Evolutionary conservation across 2,329 filamentous ascomycete genomes (phyloP), one percentile per base, ranked within the genome.

Genomic region (Tolypocladium tropicale): DNA sequence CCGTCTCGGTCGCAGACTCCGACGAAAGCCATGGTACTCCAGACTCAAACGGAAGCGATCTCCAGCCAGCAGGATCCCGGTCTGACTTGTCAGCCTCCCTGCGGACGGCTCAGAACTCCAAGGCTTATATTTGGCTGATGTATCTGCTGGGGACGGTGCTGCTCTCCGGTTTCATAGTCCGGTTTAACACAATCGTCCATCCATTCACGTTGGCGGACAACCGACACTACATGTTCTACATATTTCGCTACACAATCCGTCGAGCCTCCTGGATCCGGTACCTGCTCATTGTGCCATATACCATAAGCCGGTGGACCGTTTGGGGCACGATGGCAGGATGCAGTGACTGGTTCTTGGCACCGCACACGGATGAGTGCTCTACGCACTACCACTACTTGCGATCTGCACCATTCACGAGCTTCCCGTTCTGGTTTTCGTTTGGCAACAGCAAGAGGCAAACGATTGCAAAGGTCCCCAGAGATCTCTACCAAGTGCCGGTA

Each of bases 191-290:
- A 36, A 87, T 96, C 60, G 82, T 97, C 48, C 94, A 99, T 67
- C 93, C 94, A 0, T 99, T 97, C 68, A 96, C 92, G 0, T 80
- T 97, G 1, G 94, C 94, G 36, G 94, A 99, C 71, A 99, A 99
- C 70, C 80, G 94, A 2, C 94, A 99, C 70, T 99, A 96, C 74
- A 87, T 95, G 69, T 99, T 99, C 71, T 99, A 99, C 73, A 77
- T 95, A 58, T 99, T 99, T 76, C 85, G 91, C 1, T 84, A 91
- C 65, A 85, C 88, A 6, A 85, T 97, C 39, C 80, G 88, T 2
- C 79, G 78, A 6, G 81, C 89, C 46, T 75, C 77, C 1, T 71
- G 76, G 21, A 72, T 90, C 53, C 85, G 85, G 37, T 91, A 90
- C 63, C 70, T 79, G 0, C 84, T 88, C 1, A 80, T 86, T 0